Conservation (phyloP, 2,329 filamentous ascomycete genomes). For the Colletotrichum eremochloae region DNA sequence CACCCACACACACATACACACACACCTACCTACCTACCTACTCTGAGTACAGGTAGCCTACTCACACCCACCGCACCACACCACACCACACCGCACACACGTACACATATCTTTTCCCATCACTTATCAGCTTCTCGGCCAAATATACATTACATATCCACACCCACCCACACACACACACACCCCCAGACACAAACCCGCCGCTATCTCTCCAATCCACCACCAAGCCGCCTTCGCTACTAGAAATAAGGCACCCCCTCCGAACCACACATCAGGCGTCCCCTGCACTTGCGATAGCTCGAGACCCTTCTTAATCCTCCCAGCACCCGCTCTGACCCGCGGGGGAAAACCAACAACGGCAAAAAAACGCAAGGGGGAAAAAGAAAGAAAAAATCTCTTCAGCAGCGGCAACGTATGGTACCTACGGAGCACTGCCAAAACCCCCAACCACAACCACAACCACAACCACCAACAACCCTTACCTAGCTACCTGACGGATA, state of each 20-base stretch:
- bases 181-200: conserved; percentile 34
- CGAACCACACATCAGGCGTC: conserved; percentile 35
- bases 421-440: neutral
- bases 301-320: conserved; percentile 41
- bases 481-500: neutral
- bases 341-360: conserved; percentile 22
- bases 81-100: neutral
- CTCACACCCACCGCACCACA: conserved; percentile 8
- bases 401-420: conserved; percentile 15
- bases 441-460: neutral
- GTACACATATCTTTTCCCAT: conserved; percentile 13
- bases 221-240: conserved; percentile 40
- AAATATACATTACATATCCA: conserved; percentile 34
- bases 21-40: conserved; percentile 3
- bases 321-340: conserved; percentile 39
- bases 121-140: conserved; percentile 43
- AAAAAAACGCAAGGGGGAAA: neutral
- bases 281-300: conserved; percentile 37
- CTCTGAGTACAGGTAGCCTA: neutral
- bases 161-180: conserved; percentile 26
- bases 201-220: conserved; percentile 41
- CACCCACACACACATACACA: conserved; percentile 1
- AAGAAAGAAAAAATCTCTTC: conserved; percentile 34
- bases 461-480: neutral
- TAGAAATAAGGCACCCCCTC: conserved; percentile 34